Evolutionary conservation across 768 basidiomycete genomes (phyloP).

Genomic region (Exidia glandulosa): DNA sequence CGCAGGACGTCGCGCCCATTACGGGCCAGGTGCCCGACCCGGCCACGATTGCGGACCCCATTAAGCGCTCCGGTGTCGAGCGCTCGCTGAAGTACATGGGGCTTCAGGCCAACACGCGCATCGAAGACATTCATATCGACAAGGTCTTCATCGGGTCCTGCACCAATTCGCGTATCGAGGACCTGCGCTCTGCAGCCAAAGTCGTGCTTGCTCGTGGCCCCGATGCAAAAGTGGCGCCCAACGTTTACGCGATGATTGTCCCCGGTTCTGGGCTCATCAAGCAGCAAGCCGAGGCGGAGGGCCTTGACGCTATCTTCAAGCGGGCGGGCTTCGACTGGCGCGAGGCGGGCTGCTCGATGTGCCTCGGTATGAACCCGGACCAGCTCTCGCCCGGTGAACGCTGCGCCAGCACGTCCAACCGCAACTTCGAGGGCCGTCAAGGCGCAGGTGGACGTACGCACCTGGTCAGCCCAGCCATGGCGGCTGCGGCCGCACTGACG

Average conservation of each 20-base stretch:
- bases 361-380: slow-evolving; percentile 92
- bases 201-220: slow-evolving; percentile 66
- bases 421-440: slow-evolving; percentile 48
- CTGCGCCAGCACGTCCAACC: slow-evolving; percentile 93
- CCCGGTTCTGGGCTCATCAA: slow-evolving; percentile 87
- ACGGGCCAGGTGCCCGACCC: slow-evolving; percentile 76
- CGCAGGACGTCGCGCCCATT: slow-evolving; percentile 79
- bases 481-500: slow-evolving; percentile 79
- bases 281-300: slow-evolving; percentile 83
- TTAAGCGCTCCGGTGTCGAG: slow-evolving; percentile 56
- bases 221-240: slow-evolving; percentile 60
- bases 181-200: slow-evolving; percentile 75
- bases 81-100: slow-evolving; percentile 84
- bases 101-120: slow-evolving; percentile 60
- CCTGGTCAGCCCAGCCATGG: slow-evolving; percentile 85
- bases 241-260: slow-evolving; percentile 81
- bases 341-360: slow-evolving; percentile 94
- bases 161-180: slow-evolving; percentile 90
- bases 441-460: slow-evolving; percentile 83
- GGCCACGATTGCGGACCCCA: slow-evolving; percentile 46
- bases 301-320: slow-evolving; percentile 75
- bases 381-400: slow-evolving; percentile 66
- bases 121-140: slow-evolving; percentile 72
- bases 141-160: slow-evolving; percentile 93
- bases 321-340: slow-evolving; percentile 92